Conservation (phyloP, 73 alveolate genomes). For the Paramecium primaurelia region DNA sequence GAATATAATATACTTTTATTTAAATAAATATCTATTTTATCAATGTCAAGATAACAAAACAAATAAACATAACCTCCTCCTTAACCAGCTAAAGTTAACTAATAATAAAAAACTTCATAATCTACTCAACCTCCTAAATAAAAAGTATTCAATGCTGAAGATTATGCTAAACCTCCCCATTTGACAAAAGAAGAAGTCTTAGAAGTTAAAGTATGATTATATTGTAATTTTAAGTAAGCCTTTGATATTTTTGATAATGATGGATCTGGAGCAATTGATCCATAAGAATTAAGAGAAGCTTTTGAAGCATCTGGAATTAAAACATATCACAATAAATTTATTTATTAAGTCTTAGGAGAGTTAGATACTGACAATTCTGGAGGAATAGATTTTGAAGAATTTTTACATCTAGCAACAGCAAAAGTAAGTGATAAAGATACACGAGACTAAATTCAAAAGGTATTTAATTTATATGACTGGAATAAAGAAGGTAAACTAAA, state of each 20-base stretch:
- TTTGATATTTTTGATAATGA: slow-evolving; percentile 91
- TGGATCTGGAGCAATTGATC: slow-evolving; percentile 92
- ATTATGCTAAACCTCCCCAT: slow-evolving; percentile 71
- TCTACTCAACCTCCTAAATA: background rate
- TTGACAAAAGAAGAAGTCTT: slow-evolving; percentile 90
- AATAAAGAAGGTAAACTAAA: background rate
- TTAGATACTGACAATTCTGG: slow-evolving; percentile 91
- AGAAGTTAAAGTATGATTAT: slow-evolving; percentile 71
- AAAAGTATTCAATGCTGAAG: slow-evolving; percentile 52
- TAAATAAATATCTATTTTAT: background rate
- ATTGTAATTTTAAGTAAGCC: slow-evolving; percentile 67
- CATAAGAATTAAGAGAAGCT: slow-evolving; percentile 91
- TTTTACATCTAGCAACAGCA: slow-evolving; percentile 75
- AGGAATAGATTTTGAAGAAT: slow-evolving; percentile 92
- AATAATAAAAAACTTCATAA: background rate
- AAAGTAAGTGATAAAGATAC: slow-evolving; percentile 56
- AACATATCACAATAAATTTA: slow-evolving; percentile 87
- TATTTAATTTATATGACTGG: slow-evolving; percentile 55
- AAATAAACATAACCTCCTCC: background rate
- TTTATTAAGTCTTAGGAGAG: slow-evolving; percentile 88
- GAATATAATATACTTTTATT: background rate
- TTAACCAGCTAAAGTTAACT: background rate
- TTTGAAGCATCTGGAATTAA: slow-evolving; percentile 84
- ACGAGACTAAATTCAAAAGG: slow-evolving; percentile 74
- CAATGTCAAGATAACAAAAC: background rate